A percentile compares a stretch with the other conserved stretches of the same genome.
Conservation (phyloP, 306 rosid species). For the Cucumis melo region DNA sequence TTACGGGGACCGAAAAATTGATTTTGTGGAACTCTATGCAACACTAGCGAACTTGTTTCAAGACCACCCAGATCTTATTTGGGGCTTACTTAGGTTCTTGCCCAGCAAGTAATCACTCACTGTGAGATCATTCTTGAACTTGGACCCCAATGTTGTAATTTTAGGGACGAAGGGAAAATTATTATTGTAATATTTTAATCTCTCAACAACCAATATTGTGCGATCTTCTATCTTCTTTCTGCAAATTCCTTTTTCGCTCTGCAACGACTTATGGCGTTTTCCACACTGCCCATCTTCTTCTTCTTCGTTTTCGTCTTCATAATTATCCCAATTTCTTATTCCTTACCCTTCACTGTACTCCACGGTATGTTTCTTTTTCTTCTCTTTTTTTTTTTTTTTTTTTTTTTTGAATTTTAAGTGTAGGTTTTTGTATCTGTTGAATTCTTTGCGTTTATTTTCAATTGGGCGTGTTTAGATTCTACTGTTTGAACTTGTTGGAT, state of each 20-base stretch:
- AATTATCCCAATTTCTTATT: not conserved
- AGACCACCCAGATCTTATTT: not conserved
- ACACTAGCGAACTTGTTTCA: not conserved
- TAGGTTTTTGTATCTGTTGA: not conserved
- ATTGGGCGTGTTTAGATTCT: not conserved
- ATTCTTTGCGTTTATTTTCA: not conserved
- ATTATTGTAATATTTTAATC: too few species aligned
- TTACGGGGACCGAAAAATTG: not conserved
- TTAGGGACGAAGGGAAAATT: not conserved
- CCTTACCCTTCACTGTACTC: not conserved
- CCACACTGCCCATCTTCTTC: conserved; percentile 4
- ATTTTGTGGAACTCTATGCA: not conserved
- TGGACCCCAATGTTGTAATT: too few species aligned
- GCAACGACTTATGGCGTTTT: not conserved
- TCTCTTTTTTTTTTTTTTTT: not conserved
- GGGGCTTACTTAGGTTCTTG: not conserved
- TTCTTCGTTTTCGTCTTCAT: not conserved
- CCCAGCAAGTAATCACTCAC: not conserved
- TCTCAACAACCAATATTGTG: not conserved
- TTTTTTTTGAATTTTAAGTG: not conserved
- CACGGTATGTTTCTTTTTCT: not conserved
- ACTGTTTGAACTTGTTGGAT: not conserved
- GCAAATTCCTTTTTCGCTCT: not conserved
- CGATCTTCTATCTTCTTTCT: not conserved
- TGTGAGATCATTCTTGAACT: too few species aligned